A percentile compares a stretch with the other conserved stretches of the same genome.
These are phyloP conservation scores for Hypoxylon cercidicola DNA, from an alignment of 495 filamentous ascomycete genomes.

Conservation along the genomic window DNA sequence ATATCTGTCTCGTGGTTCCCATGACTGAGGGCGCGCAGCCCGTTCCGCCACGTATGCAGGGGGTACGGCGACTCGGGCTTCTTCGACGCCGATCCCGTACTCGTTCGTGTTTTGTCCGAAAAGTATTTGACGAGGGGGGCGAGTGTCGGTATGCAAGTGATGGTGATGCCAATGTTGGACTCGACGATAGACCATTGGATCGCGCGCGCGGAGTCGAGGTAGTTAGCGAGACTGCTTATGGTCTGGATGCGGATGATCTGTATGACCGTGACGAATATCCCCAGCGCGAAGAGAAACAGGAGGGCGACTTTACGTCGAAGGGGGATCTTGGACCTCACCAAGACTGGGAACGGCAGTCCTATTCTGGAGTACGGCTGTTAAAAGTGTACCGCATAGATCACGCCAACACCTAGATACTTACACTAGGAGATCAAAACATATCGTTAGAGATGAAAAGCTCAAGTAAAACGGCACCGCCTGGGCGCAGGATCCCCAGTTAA, in stretches of 20 bases:
- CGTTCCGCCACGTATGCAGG: constrained; percentile 5
- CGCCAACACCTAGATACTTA: constrained; percentile 27
- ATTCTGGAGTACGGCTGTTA: constrained; percentile 39
- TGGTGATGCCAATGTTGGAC: constrained; percentile 60
- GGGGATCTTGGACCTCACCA: constrained; percentile 54
- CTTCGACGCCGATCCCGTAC: constrained; percentile 5
- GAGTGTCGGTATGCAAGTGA: constrained; percentile 60
- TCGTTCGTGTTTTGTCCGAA: constrained; percentile 40
- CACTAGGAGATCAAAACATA: constrained; percentile 59
- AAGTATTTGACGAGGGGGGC: constrained; percentile 61
- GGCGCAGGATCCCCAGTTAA: constrained; percentile 54
- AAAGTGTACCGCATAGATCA: neutral
- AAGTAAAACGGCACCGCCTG: constrained; percentile 57
- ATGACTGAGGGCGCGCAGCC: neutral
- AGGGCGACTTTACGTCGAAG: constrained; percentile 54
- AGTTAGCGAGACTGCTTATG: constrained; percentile 54
- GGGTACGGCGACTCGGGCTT: constrained; percentile 9
- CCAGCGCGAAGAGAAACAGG: constrained; percentile 58
- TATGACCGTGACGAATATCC: constrained; percentile 63
- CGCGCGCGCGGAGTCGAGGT: constrained; percentile 57
- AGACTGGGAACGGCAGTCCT: constrained; percentile 59
- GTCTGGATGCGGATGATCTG: constrained; percentile 65
- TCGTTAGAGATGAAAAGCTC: constrained; percentile 51
- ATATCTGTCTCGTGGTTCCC: constrained; percentile 2
- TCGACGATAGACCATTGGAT: constrained; percentile 63